Evolutionary conservation across 2,329 filamentous ascomycete genomes (phyloP).

Genomic region (Exserohilum rostratum): DNA sequence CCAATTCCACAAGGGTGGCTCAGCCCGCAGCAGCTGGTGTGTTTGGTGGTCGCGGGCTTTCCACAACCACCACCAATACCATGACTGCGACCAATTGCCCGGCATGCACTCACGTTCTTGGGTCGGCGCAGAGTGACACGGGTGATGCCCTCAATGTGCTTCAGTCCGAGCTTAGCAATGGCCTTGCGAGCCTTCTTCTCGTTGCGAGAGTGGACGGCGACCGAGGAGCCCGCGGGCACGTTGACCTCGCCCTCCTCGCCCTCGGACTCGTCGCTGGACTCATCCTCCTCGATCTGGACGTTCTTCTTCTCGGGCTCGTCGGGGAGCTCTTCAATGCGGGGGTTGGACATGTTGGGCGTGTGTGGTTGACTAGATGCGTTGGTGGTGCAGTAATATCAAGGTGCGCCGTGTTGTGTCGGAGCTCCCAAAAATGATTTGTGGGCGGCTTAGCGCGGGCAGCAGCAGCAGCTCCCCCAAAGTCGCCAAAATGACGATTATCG

Average conservation of each 20-base stretch:
- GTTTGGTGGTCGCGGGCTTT: conserved; percentile 10
- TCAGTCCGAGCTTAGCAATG: conserved; percentile 96
- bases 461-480: conserved; percentile 10
- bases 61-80: not conserved
- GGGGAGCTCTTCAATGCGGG: conserved; percentile 95
- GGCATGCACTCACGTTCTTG: conserved; percentile 85
- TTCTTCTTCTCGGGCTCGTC: conserved; percentile 83
- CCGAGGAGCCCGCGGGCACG: conserved; percentile 83
- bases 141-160: conserved; percentile 95
- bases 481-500: conserved; percentile 12
- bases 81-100: conserved; percentile 21
- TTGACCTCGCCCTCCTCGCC: conserved; percentile 72
- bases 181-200: conserved; percentile 99
- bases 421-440: conserved; percentile 30
- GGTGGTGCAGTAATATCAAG: conserved; percentile 20
- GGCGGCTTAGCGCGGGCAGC: conserved; percentile 37
- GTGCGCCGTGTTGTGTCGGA: conserved; percentile 22
- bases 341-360: conserved; percentile 83
- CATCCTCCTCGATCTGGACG: conserved; percentile 74
- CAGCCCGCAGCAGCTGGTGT: conserved; percentile 9
- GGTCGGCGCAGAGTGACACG: conserved; percentile 96
- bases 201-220: conserved; percentile 96
- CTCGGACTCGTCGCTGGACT: conserved; percentile 75
- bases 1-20: conserved; percentile 12
- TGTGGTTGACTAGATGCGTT: conserved; percentile 31